Evolutionary conservation across 176 grass and related monocot genomes (phyloP), one percentile per base, ranked within the genome.

Genomic region (Eragrostis curvula): DNA sequence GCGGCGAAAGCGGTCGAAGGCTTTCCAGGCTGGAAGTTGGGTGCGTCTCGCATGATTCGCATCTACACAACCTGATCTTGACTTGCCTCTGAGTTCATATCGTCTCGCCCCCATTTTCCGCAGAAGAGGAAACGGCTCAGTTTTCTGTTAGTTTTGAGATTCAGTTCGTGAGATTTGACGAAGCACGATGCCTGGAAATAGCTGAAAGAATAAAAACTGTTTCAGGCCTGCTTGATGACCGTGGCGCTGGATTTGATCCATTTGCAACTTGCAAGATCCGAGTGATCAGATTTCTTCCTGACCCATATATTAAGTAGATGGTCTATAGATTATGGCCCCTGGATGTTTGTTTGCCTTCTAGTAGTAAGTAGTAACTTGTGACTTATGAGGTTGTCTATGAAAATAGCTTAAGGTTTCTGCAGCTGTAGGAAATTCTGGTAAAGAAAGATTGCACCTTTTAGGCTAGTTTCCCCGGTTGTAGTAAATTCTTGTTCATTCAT

Each of bases 11-110:
- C 55, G 21, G 10, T 58, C 2, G 5, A 45, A 51, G 6, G 9
- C 45, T 79, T 79, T 79, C 9, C 24, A 68, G 48, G 63, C 17
- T 17, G 64, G 76, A 49, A 52, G 32, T 32, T 80, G 13, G 48
- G 20, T 13, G 8, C 32, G 29, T 30, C 12, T 75, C 29, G 6
- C 20, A n/a, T n/a, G n/a, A n/a, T n/a, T 55, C 6, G 48, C 50
- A 29, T 41, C 30, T 80, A n/a, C 62, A 0, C 49, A 8, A 3
- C 8, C 36, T 53, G 58, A 55, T 66, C 48, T 32, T 47, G 32
- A 39, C 23, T 5, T 57, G 47, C 23, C 61, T 16, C 21, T 68
- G 13, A 29, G 21, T 45, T 46, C 6, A 18, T 25, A 0, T 36
- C 39, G 10, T 2, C 42, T 40, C 20, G 56, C 75, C 21, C 21